phyloP scores from a whole-genome alignment of 352 stramenopile genomes.

The Lagenidium sp. region DNA sequence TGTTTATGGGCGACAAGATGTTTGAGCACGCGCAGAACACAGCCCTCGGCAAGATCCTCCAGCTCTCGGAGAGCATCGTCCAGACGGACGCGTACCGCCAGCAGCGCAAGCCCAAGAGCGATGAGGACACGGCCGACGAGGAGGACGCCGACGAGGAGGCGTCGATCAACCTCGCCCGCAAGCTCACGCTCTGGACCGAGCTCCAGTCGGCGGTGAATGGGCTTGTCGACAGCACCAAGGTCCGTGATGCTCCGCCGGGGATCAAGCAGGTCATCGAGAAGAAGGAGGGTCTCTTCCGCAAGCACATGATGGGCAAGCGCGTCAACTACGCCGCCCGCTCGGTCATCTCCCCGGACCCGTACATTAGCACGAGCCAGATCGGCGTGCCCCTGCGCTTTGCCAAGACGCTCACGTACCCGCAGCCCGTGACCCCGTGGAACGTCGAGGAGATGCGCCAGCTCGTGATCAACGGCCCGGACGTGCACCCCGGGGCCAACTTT shows the following conservation, averaged over 20 bases:
- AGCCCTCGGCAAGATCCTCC: constrained; percentile 93
- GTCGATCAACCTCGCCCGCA: constrained; percentile 80
- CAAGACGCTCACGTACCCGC: constrained; percentile 96
- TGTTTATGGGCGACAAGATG: constrained; percentile 92
- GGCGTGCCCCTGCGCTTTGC: constrained; percentile 98
- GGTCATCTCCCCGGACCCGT: constrained; percentile 99
- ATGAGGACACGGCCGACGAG: constrained; percentile 52
- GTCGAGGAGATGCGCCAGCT: constrained; percentile 95
- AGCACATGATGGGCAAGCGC: constrained; percentile 98
- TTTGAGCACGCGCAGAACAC: constrained; percentile 98
- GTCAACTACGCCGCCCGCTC: constrained; percentile 99
- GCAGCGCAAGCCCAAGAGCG: constrained; percentile 19
- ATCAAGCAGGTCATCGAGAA: constrained; percentile 99
- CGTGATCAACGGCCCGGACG: constrained; percentile 93
- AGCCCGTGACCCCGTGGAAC: constrained; percentile 98
- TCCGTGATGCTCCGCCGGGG: constrained; percentile 72
- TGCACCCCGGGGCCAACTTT: constrained; percentile 97
- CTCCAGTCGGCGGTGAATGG: constrained; percentile 92
- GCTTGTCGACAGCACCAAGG: constrained; percentile 77
- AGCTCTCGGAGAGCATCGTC: constrained; percentile 86
- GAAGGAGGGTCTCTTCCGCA: constrained; percentile 99
- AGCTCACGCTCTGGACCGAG: constrained; percentile 95
- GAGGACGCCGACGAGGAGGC: constrained; percentile 32
- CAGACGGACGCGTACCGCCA: constrained; percentile 61
- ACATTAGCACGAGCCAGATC: constrained; percentile 99